phyloP scores from a whole-genome alignment of 176 grass and related monocot species.

The Canna indica region DNA sequence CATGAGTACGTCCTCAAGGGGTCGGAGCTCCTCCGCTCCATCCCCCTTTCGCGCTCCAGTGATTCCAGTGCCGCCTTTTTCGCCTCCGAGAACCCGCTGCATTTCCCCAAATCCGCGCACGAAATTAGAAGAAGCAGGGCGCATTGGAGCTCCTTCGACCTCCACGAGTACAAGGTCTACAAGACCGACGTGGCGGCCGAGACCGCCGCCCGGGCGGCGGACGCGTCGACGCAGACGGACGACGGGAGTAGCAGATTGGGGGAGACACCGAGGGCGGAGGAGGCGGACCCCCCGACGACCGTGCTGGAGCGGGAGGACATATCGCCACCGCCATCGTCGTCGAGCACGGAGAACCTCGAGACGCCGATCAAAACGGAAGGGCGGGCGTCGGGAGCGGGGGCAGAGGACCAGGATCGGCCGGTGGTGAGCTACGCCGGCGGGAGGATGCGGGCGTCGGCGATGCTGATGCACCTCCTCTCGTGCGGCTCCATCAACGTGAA shows the following conservation, averaged over 20 bases:
- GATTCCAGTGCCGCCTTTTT: not conserved
- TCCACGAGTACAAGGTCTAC: constrained; percentile 48
- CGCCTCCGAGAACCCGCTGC: constrained; percentile 16
- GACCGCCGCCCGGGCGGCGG: constrained; percentile 19
- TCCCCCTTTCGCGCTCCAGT: not conserved
- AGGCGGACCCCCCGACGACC: constrained; percentile 4
- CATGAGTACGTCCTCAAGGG: constrained; percentile 22
- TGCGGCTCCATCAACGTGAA: constrained; percentile 45
- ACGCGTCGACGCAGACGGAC: constrained; percentile 53
- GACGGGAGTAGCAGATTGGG: constrained; percentile 18
- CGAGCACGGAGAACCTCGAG: constrained; percentile 49
- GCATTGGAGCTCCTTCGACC: constrained; percentile 48
- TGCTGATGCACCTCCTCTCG: constrained; percentile 78
- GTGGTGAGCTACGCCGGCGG: constrained; percentile 22
- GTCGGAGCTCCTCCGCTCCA: constrained; percentile 4
- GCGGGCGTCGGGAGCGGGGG: not conserved
- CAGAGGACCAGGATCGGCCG: constrained; percentile 15
- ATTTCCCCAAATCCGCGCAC: constrained; percentile 9
- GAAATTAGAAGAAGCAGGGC: constrained; percentile 26
- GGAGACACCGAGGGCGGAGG: not conserved
- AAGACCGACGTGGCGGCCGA: constrained; percentile 3
- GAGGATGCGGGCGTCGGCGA: constrained; percentile 43
- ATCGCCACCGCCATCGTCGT: constrained; percentile 61
- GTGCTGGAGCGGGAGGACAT: constrained; percentile 54
- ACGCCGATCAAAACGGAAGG: constrained; percentile 35